A percentile compares a stretch with the other conserved stretches of the same genome.
Conservation (phyloP, 768 basidiomycete genomes). For the Leccinum olivaceopallidum region DNA sequence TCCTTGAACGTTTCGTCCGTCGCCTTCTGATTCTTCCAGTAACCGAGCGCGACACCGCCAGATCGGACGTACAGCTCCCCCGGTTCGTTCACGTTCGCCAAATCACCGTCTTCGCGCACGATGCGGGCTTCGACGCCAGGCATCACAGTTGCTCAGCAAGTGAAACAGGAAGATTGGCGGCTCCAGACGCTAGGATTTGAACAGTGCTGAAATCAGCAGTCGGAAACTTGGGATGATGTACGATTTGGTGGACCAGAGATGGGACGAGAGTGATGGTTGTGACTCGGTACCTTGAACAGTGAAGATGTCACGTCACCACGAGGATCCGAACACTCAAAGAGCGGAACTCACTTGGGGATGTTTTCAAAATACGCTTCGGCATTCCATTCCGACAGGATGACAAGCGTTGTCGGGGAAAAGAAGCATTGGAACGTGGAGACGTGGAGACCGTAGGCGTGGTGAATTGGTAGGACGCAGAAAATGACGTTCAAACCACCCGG, state of each 20-base stretch:
- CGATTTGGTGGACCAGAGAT: conserved; percentile 63
- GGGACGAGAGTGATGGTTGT: conserved; percentile 56
- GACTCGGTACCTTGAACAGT: conserved; percentile 49
- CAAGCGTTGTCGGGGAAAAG: conserved; percentile 44
- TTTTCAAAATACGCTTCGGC: conserved; percentile 46
- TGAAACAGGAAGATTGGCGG: conserved; percentile 64
- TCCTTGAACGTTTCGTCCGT: conserved; percentile 62
- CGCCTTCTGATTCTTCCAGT: conserved; percentile 70
- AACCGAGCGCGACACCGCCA: conserved; percentile 59
- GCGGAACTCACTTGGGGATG: conserved; percentile 56
- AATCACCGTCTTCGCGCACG: conserved; percentile 55
- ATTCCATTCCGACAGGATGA: conserved; percentile 64
- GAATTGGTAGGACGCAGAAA: conserved; percentile 65
- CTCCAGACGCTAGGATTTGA: conserved; percentile 47
- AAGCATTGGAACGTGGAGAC: conserved; percentile 49
- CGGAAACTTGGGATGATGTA: conserved; percentile 48
- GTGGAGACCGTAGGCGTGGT: conserved; percentile 66
- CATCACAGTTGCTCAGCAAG: conserved; percentile 49
- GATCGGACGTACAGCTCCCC: conserved; percentile 68
- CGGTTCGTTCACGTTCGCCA: conserved; percentile 54
- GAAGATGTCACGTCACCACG: neutral
- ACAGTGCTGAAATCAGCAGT: conserved; percentile 57
- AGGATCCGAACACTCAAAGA: neutral
- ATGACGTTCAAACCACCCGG: conserved; percentile 47
- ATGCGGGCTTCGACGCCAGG: conserved; percentile 66